Base-by-base conservation (phyloP, 805 yeast species). In the Saturnispora ahearnii region DNA sequence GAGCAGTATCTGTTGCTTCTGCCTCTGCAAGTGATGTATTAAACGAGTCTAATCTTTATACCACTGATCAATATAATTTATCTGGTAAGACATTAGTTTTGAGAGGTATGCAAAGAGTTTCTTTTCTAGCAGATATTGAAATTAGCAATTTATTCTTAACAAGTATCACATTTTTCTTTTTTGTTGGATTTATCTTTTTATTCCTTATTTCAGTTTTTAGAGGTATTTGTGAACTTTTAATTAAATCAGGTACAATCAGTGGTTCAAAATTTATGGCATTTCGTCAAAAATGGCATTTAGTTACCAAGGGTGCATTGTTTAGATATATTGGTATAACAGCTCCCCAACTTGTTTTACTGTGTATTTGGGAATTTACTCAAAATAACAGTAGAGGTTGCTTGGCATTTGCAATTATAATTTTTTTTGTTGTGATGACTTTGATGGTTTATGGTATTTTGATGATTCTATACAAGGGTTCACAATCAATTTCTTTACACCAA, bases 21-120 rank as follows among this genome's bases (percentile, higher is more conserved):
- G 73, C 73, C 53, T 71, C 73, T 45, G 33, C 55, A 18, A 41
- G 46, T 33, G 77, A 77, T 54, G 74, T 76, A 31, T 67, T 81
- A 49, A 71, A 74, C 56, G 77, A 77, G 57, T 57, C 74, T 2
- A 54, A 65, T 3, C 59, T 84, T 38, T 86, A 85, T 65, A 79
- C 88, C n/a, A 77, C 83, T 8, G 71, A 83, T 64, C 96, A 91
- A 64, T 77, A 77, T 54, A 70, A 75, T 38, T 66, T 84, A 44
- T 68, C 83, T 2, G 70, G 84, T 5, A 85, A 83, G 60, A 87
- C 88, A 41, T 73, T 93, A 59, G 82, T 91, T 36, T 70, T 93
- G 48, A 79, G 96, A 62, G 99, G 99, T 57, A 83, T 93, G 53
- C 87, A 88, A 66, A 82, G 99, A 69, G 96, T 91, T 6, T 82